A percentile compares a stretch with the other conserved stretches of the same genome.
Evolutionary conservation across 345 rosid species (phyloP).

Genomic region (Conringia planisiliqua): DNA sequence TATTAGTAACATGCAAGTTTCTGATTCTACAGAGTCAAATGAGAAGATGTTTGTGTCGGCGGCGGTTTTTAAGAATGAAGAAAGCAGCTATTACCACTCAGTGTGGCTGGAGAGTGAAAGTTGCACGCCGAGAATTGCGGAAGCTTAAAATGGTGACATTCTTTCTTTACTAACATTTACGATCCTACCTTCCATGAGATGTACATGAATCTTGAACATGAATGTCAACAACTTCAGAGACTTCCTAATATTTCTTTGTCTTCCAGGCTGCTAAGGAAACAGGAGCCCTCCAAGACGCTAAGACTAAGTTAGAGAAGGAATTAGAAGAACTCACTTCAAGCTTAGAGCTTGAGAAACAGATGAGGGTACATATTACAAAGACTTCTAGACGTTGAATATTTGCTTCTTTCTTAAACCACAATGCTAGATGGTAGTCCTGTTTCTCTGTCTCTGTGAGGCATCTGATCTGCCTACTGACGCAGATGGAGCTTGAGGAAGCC

Average conservation of each 20-base stretch:
- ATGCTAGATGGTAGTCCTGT: not conserved
- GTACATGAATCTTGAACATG: constrained; percentile 11
- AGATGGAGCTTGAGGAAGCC: constrained; percentile 66
- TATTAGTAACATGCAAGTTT: constrained; percentile 11
- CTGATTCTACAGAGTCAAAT: constrained; percentile 54
- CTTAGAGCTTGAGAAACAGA: constrained; percentile 45
- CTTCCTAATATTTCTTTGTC: constrained; percentile 4
- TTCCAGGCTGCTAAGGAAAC: constrained; percentile 38
- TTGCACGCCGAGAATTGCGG: constrained; percentile 72
- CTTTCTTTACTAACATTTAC: constrained; percentile 14
- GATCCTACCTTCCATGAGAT: constrained; percentile 12
- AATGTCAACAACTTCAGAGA: not conserved
- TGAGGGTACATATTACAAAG: constrained; percentile 27
- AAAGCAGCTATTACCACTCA: constrained; percentile 68
- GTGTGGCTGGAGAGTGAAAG: constrained; percentile 78
- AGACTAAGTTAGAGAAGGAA: constrained; percentile 33
- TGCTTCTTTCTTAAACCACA: not conserved
- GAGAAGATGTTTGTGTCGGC: constrained; percentile 57
- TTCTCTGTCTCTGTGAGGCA: constrained; percentile 11
- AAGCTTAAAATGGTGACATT: constrained; percentile 75
- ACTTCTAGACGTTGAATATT: not conserved
- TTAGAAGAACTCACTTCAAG: constrained; percentile 28
- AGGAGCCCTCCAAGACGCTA: constrained; percentile 42
- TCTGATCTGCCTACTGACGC: constrained; percentile 32
- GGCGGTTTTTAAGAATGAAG: constrained; percentile 45